Conservation (phyloP, 1,284 basidiomycete species). For the Meira miltonrushii region DNA sequence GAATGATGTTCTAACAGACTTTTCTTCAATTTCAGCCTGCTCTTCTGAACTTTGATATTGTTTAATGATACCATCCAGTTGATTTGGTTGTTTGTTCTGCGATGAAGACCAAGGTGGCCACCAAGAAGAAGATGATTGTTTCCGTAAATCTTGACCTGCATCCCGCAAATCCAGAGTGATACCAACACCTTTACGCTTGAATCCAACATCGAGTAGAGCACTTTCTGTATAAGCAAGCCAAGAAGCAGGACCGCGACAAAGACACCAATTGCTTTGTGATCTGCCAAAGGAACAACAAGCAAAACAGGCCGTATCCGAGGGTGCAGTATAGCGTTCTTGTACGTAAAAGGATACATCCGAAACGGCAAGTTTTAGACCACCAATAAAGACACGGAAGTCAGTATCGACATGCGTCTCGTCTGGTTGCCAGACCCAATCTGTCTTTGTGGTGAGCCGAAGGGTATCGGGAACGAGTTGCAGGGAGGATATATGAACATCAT, state of each 20-base stretch:
- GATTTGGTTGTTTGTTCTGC: not conserved
- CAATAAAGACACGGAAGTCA: not conserved
- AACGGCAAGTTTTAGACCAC: conserved; percentile 9
- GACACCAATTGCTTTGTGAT: conserved; percentile 6
- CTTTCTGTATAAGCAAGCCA: conserved; percentile 15
- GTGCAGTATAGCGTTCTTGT: conserved; percentile 12
- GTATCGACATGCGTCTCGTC: conserved; percentile 3
- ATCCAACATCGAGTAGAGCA: conserved; percentile 14
- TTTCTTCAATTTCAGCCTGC: not conserved
- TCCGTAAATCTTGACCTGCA: conserved; percentile 4
- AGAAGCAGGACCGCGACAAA: conserved; percentile 10
- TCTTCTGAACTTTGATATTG: conserved; percentile 4
- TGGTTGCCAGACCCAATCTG: conserved; percentile 5
- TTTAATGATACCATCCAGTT: not conserved
- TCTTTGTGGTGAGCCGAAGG: not conserved
- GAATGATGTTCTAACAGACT: conserved; percentile 4
- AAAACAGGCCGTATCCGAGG: not conserved
- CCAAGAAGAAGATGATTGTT: not conserved
- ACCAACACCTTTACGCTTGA: conserved; percentile 4
- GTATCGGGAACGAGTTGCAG: conserved; percentile 11
- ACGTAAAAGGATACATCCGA: conserved; percentile 12
- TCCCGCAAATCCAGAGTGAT: conserved; percentile 9
- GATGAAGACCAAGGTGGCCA: not conserved
- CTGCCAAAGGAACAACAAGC: conserved; percentile 10
- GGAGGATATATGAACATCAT: conserved; percentile 9